phyloP scores from a whole-genome alignment of 2,329 filamentous ascomycete species.

The Tolypocladium endophyticum region DNA sequence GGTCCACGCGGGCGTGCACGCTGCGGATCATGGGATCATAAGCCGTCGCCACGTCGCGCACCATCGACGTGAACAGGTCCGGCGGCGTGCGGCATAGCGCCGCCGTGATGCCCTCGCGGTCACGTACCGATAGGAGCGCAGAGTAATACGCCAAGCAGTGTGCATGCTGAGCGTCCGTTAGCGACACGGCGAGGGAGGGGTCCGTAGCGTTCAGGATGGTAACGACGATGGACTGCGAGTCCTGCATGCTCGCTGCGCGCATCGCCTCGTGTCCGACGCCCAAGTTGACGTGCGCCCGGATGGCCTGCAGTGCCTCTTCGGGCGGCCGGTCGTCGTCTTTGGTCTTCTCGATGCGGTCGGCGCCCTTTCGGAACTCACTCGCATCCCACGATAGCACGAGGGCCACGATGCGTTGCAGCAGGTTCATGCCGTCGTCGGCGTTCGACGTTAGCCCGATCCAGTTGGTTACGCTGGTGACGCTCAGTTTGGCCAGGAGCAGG shows the following conservation, averaged over 20 bases:
- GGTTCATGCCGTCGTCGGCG: slow-evolving; percentile 69
- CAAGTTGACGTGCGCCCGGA: slow-evolving; percentile 47
- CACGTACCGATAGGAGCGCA: slow-evolving; percentile 58
- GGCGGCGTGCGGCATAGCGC: slow-evolving; percentile 59
- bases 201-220: slow-evolving; percentile 50
- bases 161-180: slow-evolving; percentile 51
- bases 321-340: slow-evolving; percentile 38
- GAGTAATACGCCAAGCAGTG: slow-evolving; percentile 61
- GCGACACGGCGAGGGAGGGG: slow-evolving; percentile 28
- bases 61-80: slow-evolving; percentile 59
- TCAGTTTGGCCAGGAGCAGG: slow-evolving; percentile 67
- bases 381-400: slow-evolving; percentile 65
- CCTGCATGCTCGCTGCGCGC: slow-evolving; percentile 42
- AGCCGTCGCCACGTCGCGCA: slow-evolving; percentile 54
- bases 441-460: slow-evolving; percentile 66
- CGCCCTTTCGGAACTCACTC: slow-evolving; percentile 55
- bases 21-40: slow-evolving; percentile 66
- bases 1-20: slow-evolving; percentile 61
- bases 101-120: slow-evolving; percentile 60
- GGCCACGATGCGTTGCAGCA: slow-evolving; percentile 67
- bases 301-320: slow-evolving; percentile 49
- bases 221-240: slow-evolving; percentile 50
- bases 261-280: slow-evolving; percentile 46
- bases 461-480: slow-evolving; percentile 63
- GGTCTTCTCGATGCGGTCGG: slow-evolving; percentile 52